Evolutionary conservation across 73 alveolate species (phyloP).

Genomic region (Tetrahymena borealis): DNA sequence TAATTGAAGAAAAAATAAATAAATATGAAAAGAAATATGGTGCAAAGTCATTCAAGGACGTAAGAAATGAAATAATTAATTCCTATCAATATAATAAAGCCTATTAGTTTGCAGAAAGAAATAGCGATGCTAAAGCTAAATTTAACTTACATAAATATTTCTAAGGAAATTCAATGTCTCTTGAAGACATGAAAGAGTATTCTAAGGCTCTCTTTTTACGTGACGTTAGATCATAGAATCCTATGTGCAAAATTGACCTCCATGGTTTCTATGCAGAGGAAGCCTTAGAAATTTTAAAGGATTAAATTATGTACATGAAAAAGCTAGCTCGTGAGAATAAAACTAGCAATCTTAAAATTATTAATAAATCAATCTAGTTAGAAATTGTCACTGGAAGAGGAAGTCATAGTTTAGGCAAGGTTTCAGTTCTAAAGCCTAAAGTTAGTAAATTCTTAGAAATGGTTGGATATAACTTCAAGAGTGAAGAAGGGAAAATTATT

Average conservation of each 20-base stretch:
- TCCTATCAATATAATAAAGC: background rate
- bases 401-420: background rate
- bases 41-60: background rate
- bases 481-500: background rate
- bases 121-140: background rate
- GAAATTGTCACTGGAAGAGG: background rate
- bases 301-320: background rate
- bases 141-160: background rate
- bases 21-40: background rate
- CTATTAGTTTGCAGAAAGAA: background rate
- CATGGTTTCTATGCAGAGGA: background rate
- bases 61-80: background rate
- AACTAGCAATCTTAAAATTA: background rate
- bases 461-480: background rate
- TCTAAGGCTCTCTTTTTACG: background rate
- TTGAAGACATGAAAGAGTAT: background rate
- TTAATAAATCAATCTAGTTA: background rate
- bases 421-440: background rate
- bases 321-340: background rate
- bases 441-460: background rate
- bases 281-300: background rate
- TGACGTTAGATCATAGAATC: background rate
- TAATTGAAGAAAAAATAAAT: background rate
- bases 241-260: background rate
- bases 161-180: background rate